A percentile compares a stretch with the other conserved stretches of the same genome.
Conservation (phyloP, 2,329 filamentous ascomycete species). For the Fusarium decemcellulare region DNA sequence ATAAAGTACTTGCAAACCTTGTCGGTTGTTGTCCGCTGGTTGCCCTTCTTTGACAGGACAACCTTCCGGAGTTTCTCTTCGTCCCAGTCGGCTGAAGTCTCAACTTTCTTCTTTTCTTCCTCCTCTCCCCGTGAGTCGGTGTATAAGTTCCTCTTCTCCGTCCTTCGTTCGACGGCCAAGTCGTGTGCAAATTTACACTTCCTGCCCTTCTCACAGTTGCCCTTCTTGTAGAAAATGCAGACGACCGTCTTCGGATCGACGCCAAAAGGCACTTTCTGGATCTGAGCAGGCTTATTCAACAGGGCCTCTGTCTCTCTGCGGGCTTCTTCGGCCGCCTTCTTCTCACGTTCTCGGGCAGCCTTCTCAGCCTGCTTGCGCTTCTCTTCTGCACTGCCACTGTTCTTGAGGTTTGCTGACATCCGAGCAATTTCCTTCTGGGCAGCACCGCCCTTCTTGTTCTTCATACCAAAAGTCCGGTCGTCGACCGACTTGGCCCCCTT, state of each 20-base stretch:
- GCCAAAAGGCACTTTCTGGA: constrained; percentile 98
- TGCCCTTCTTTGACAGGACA: constrained; percentile 96
- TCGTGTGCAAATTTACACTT: constrained; percentile 99
- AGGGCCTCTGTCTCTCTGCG: constrained; percentile 85
- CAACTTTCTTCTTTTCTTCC: constrained; percentile 86
- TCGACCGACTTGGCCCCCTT: constrained; percentile 79
- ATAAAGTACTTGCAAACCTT: constrained; percentile 99
- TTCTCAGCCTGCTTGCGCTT: constrained; percentile 83
- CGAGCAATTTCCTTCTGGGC: constrained; percentile 94
- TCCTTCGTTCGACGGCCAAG: constrained; percentile 88
- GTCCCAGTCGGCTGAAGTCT: constrained; percentile 97
- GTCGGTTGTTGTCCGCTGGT: constrained; percentile 94
- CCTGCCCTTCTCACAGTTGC: constrained; percentile 94
- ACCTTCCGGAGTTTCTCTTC: constrained; percentile 95
- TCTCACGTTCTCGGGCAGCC: constrained; percentile 83
- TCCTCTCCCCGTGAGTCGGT: constrained; percentile 80
- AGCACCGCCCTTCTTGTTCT: constrained; percentile 97
- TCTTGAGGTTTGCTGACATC: constrained; percentile 80
- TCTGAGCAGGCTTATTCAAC: constrained; percentile 91
- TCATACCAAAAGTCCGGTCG: constrained; percentile 99
- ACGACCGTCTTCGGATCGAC: constrained; percentile 98
- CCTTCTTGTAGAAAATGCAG: constrained; percentile 98
- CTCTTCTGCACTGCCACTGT: constrained; percentile 85
- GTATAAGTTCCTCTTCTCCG: constrained; percentile 93
- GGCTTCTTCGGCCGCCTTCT: constrained; percentile 89